Evolutionary conservation across 1,284 basidiomycete genomes (phyloP), one percentile per base, ranked within the genome.

Genomic region (Papiliotrema terrestris): DNA sequence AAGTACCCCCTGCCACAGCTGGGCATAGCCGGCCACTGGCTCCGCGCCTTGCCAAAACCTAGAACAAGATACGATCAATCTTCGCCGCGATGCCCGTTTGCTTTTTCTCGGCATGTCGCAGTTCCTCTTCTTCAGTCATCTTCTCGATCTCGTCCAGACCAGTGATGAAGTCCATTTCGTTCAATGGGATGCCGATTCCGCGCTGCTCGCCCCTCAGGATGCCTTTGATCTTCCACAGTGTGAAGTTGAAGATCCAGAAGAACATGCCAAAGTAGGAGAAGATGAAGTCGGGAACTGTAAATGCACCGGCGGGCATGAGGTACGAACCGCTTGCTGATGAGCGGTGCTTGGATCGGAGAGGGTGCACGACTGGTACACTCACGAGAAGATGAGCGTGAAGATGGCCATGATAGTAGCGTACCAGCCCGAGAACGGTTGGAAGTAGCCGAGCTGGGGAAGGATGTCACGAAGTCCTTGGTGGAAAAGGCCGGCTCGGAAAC

Each of bases 401-500:
- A 45, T 43, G 15, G 57, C 59, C 63, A 61, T 64, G 41, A 61
- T 47, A 8, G 62, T 25, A 2, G 65, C 60, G 60, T 60, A 68
- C 47, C 61, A 69, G 4, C 51, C 63, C 1, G 58, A 58, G 46
- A 49, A 61, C 1, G 68, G 68, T 56, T 63, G 61, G 17, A 56
- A 50, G 22, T 53, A 49, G 29, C 59, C 59, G 8, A 17, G 9
- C 6, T 51, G 45, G 2, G 61, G 49, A 6, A 50, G 25, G 29
- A 50, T 29, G 2, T 42, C 15, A 3, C 57, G 57, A 25, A 68
- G 52, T 17, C 63, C 60, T 49, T 71, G 68, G 14, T 53, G 59
- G 26, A 64, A 63, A 47, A 67, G 56, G 0, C 65, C 69, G 1
- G 52, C 41, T 46, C 65, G 52, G 61, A 67, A 73, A 3, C 68